phyloP scores from a whole-genome alignment of 1,284 basidiomycete genomes.

The Fistulina hepatica region DNA sequence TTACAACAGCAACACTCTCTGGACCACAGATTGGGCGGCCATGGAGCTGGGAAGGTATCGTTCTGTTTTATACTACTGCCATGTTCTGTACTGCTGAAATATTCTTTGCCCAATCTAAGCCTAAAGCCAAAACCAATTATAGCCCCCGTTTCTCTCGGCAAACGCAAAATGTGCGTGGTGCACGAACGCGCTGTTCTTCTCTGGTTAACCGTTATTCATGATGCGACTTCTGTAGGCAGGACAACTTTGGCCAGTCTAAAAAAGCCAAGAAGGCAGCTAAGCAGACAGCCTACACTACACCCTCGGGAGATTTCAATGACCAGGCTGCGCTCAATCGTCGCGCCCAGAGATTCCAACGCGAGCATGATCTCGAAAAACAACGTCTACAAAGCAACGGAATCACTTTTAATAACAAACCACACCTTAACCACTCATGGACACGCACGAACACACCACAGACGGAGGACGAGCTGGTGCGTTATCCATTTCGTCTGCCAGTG shows the following conservation, averaged over 20 bases:
- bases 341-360: constrained; percentile 69
- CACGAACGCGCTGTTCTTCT: constrained; percentile 9
- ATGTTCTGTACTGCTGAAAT: not conserved
- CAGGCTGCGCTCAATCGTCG: constrained; percentile 56
- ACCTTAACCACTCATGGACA: no score
- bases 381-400: no score
- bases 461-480: constrained; percentile 57
- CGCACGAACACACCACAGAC: constrained; percentile 53
- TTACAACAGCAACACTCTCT: constrained; percentile 67
- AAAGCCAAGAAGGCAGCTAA: constrained; percentile 50
- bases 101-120: constrained; percentile 3
- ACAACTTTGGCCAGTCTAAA: constrained; percentile 11
- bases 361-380: constrained; percentile 70
- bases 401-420: no score
- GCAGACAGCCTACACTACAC: constrained; percentile 26
- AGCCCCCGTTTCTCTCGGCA: constrained; percentile 13
- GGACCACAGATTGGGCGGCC: constrained; percentile 81
- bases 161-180: constrained; percentile 14
- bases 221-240: constrained; percentile 27
- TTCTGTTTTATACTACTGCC: constrained; percentile 7
- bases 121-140: constrained; percentile 10
- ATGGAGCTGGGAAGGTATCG: constrained; percentile 70
- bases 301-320: constrained; percentile 38
- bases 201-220: constrained; percentile 1
- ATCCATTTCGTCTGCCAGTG: constrained; percentile 7